phyloP scores from a whole-genome alignment of 2,329 filamentous ascomycete genomes.

The Sporothrix euskadiensis region DNA sequence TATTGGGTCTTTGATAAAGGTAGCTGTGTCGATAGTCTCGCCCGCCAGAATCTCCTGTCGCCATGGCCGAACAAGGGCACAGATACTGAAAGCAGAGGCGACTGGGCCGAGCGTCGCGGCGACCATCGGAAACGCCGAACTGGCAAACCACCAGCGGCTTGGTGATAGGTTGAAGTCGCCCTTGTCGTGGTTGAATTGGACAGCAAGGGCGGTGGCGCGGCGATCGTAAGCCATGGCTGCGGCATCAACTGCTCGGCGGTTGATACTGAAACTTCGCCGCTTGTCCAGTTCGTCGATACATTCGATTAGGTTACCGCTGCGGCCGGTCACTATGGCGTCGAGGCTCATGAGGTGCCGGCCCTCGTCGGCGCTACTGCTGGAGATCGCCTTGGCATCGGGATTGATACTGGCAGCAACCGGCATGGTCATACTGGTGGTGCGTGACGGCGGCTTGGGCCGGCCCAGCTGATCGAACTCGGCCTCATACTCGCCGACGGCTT shows the following conservation, averaged over 20 bases:
- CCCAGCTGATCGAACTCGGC: slow-evolving; percentile 9
- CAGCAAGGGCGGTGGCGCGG: not conserved
- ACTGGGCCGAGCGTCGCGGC: slow-evolving; percentile 83
- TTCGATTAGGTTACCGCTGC: not conserved
- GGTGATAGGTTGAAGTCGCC: slow-evolving; percentile 9
- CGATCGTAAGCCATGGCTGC: not conserved
- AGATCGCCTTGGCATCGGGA: not conserved
- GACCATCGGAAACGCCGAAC: slow-evolving; percentile 70
- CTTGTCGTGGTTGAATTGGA: not conserved
- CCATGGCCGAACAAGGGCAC: slow-evolving; percentile 81
- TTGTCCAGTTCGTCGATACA: slow-evolving; percentile 6
- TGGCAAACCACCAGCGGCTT: slow-evolving; percentile 65
- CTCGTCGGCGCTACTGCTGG: not conserved
- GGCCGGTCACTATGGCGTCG: not conserved
- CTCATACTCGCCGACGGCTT: slow-evolving; percentile 2
- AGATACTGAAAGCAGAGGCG: slow-evolving; percentile 85
- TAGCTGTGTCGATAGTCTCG: slow-evolving; percentile 50
- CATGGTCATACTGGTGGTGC: not conserved
- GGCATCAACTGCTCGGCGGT: not conserved
- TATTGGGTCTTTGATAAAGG: slow-evolving; percentile 63
- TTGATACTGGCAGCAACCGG: not conserved
- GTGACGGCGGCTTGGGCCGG: slow-evolving; percentile 1
- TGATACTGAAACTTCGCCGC: slow-evolving; percentile 17
- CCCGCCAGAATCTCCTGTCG: slow-evolving; percentile 57
- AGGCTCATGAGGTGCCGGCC: slow-evolving; percentile 3